Evolutionary conservation across 139 green algal genomes (phyloP).

Genomic region (Trebouxia sp.): DNA sequence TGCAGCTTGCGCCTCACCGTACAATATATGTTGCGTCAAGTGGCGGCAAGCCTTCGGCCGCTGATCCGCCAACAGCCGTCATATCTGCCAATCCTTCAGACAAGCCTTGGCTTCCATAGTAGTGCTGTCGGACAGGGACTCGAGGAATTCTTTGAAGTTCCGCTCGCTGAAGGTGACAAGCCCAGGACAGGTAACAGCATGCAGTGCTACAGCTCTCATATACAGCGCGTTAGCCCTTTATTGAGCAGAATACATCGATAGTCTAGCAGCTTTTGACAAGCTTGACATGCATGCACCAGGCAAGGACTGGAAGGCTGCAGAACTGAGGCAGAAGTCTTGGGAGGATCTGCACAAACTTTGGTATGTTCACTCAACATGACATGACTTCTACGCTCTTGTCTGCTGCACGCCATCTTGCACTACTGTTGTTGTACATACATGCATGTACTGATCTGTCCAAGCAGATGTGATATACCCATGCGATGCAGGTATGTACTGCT

Average conservation of each 20-base stretch:
- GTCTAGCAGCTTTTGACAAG: too few relatives aligned
- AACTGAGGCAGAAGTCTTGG: constrained; percentile 48
- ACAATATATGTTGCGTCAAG: too few relatives aligned
- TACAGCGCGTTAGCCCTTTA: too few relatives aligned
- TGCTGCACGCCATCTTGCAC: too few relatives aligned
- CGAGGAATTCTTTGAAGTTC: constrained; percentile 39
- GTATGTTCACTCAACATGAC: background rate
- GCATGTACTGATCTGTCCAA: too few relatives aligned
- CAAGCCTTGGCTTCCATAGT: background rate
- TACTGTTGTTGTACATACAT: too few relatives aligned
- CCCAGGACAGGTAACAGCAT: constrained; percentile 20
- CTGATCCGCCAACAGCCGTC: background rate
- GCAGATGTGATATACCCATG: background rate
- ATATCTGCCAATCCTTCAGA: too few relatives aligned
- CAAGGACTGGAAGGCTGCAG: constrained; percentile 36
- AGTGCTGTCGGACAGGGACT: background rate
- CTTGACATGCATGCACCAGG: too few relatives aligned
- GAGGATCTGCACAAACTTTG: constrained; percentile 54
- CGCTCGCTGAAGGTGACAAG: constrained; percentile 20
- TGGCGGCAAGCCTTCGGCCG: too few relatives aligned
- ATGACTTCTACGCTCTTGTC: background rate
- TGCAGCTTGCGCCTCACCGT: too few relatives aligned
- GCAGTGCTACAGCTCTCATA: too few relatives aligned
- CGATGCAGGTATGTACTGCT: constrained; percentile 36
- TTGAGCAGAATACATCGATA: too few relatives aligned